Evolutionary conservation across 371 early-diverging fungal species (phyloP).

Genomic region (Smittium mucronatum): DNA sequence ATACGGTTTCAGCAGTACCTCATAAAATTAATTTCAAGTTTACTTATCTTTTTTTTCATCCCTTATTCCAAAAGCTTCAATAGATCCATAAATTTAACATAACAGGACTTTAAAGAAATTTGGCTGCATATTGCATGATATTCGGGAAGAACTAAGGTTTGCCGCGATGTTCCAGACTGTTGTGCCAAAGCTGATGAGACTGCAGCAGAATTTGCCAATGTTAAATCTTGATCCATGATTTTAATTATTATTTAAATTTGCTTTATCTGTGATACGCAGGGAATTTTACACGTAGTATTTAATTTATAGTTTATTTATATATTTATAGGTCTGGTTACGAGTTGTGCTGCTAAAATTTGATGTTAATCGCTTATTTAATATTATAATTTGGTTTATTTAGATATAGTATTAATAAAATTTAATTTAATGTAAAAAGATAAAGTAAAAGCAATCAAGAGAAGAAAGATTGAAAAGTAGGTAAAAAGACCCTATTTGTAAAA

Average conservation of each 20-base stretch:
- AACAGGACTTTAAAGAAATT: neutral
- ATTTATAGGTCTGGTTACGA: no score
- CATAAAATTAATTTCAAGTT: neutral
- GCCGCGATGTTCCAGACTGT: neutral
- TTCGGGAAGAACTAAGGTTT: neutral
- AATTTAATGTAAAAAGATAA: no score
- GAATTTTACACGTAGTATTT: no score
- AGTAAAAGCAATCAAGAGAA: no score
- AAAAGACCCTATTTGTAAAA: no score
- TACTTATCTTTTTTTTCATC: neutral
- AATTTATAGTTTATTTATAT: no score
- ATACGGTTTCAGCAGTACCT: neutral
- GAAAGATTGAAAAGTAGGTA: no score
- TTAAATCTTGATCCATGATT: neutral
- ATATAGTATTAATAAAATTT: no score
- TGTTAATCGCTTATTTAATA: no score
- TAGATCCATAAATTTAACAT: neutral
- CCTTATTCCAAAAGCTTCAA: neutral
- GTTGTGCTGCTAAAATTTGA: no score
- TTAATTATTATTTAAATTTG: neutral
- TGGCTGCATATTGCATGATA: neutral
- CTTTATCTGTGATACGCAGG: neutral
- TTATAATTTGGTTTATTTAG: no score
- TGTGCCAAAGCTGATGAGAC: neutral
- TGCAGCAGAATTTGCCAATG: neutral